A percentile compares a stretch with the other conserved stretches of the same genome.
phyloP scores from a whole-genome alignment of 129 eudicot genomes.

The Pittosporum tobira region DNA sequence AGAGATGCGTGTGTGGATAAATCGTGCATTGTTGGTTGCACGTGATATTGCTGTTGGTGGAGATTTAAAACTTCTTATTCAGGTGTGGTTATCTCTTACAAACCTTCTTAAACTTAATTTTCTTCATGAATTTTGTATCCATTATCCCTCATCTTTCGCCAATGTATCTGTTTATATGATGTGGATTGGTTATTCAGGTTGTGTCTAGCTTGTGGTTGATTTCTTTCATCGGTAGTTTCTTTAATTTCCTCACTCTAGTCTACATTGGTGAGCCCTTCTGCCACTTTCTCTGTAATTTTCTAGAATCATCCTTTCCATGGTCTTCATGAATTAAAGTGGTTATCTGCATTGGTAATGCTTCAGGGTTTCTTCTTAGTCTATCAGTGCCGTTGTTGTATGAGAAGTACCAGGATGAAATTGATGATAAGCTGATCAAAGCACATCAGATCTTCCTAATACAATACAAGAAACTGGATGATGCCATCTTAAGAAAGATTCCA shows the following conservation, averaged over 20 bases:
- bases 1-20: slow-evolving; percentile 47
- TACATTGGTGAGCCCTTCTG: slow-evolving; percentile 56
- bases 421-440: slow-evolving; percentile 44
- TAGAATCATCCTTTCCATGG: not conserved
- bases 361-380: slow-evolving; percentile 67
- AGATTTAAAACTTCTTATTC: slow-evolving; percentile 44
- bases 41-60: slow-evolving; percentile 68
- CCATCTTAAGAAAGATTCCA: slow-evolving; percentile 43
- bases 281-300: not conserved
- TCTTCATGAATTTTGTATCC: not conserved
- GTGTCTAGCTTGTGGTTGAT: slow-evolving; percentile 56
- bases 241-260: slow-evolving; percentile 65
- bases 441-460: slow-evolving; percentile 28
- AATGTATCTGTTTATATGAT: not conserved
- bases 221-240: slow-evolving; percentile 71
- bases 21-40: slow-evolving; percentile 48
- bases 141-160: not conserved
- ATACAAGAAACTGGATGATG: slow-evolving; percentile 34
- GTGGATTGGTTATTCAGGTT: slow-evolving; percentile 41
- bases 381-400: slow-evolving; percentile 71
- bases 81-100: slow-evolving; percentile 27
- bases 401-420: slow-evolving; percentile 61
- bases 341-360: slow-evolving; percentile 4
- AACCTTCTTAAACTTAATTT: not conserved
- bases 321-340: slow-evolving; percentile 1